These are phyloP conservation scores for Fusarium mangiferae DNA, from an alignment of 2,329 filamentous ascomycete genomes.

Conservation along the genomic window DNA sequence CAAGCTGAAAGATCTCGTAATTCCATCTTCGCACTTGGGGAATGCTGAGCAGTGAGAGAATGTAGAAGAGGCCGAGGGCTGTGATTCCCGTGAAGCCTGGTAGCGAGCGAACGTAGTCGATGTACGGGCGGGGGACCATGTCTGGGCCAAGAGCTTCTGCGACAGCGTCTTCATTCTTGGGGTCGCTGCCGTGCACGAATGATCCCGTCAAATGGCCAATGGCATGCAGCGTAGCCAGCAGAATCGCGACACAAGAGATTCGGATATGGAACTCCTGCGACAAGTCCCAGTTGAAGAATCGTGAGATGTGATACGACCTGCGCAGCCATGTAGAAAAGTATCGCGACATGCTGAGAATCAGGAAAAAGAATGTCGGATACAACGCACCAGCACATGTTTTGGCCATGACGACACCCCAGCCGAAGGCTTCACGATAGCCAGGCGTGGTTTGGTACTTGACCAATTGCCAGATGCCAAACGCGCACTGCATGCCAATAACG, in stretches of 20 bases:
- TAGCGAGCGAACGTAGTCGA: constrained; percentile 57
- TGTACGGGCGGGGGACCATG: constrained; percentile 56
- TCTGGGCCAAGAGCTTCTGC: constrained; percentile 57
- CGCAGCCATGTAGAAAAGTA: constrained; percentile 65
- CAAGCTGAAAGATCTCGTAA: constrained; percentile 67
- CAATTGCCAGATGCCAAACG: constrained; percentile 65
- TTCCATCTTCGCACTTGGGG: constrained; percentile 61
- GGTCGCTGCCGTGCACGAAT: constrained; percentile 60
- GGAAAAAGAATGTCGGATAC: constrained; percentile 68
- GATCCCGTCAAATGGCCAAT: constrained; percentile 65
- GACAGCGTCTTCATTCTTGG: constrained; percentile 56
- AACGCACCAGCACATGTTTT: constrained; percentile 65
- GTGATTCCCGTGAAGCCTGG: constrained; percentile 63
- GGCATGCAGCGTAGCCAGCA: constrained; percentile 63
- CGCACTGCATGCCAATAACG: constrained; percentile 59
- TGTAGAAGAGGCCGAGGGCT: constrained; percentile 60
- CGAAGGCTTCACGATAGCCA: constrained; percentile 60
- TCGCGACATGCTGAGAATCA: constrained; percentile 67
- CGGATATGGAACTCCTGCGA: constrained; percentile 66
- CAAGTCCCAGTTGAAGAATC: constrained; percentile 67
- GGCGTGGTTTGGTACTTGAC: constrained; percentile 61
- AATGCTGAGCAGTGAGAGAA: constrained; percentile 59
- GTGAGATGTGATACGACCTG: constrained; percentile 61
- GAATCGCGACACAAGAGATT: constrained; percentile 61
- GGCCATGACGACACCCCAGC: constrained; percentile 66